A percentile compares a stretch with the other conserved stretches of the same genome.
Conservation (phyloP, 805 yeast species). For the Lachancea waltii region DNA sequence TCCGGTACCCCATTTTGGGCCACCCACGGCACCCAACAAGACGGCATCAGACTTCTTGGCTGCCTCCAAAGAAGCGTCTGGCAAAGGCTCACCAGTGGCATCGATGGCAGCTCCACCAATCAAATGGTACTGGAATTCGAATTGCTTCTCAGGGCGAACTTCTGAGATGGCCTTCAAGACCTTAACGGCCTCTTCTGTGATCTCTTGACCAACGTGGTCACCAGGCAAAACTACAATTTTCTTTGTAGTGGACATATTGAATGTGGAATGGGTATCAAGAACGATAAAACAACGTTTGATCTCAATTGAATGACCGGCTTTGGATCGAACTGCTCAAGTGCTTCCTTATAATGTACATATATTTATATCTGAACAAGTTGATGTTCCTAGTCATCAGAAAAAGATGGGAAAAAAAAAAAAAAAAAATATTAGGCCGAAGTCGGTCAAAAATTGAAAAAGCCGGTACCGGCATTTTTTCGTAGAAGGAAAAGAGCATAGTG, state of each 20-base stretch:
- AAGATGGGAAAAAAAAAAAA: background rate
- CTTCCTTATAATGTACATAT: slow-evolving; percentile 1
- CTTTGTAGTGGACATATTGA: slow-evolving; percentile 33
- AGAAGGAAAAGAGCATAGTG: background rate
- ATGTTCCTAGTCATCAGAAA: background rate
- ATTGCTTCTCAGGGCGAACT: slow-evolving; percentile 49
- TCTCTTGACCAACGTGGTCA: slow-evolving; percentile 94
- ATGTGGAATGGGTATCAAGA: no score
- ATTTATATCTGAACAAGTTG: background rate
- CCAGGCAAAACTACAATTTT: slow-evolving; percentile 88
- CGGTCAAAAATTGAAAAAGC: slow-evolving; percentile 1
- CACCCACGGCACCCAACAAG: slow-evolving; percentile 97
- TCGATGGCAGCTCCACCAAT: slow-evolving; percentile 99
- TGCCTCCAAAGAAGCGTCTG: slow-evolving; percentile 76
- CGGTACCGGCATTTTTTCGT: slow-evolving; percentile 7
- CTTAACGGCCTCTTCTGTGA: slow-evolving; percentile 84
- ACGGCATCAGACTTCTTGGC: slow-evolving; percentile 89
- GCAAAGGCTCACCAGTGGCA: slow-evolving; percentile 88
- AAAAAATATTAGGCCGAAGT: slow-evolving; percentile 1
- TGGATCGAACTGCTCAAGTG: background rate
- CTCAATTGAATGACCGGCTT: no score
- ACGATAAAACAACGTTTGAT: no score
- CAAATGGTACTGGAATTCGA: slow-evolving; percentile 74
- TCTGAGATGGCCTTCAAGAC: slow-evolving; percentile 74
- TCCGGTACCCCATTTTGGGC: slow-evolving; percentile 99